Evolutionary conservation across 2,329 filamentous ascomycete genomes (phyloP).

Genomic region (Tolypocladium capitatum): DNA sequence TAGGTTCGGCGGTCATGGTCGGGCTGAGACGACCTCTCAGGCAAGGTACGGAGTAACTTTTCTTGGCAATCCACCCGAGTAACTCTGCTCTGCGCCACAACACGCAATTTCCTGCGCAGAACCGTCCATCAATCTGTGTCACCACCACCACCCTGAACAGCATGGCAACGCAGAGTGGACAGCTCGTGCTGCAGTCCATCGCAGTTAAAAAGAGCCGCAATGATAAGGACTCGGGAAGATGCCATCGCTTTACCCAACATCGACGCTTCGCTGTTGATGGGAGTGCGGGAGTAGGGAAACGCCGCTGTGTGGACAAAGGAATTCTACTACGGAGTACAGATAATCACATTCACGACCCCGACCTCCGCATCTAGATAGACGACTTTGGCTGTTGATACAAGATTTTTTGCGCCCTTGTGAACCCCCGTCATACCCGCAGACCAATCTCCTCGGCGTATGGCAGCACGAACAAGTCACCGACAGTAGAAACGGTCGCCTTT

Average conservation of each 20-base stretch:
- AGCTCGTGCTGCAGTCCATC: neutral
- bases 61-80: neutral
- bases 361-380: conserved; percentile 25
- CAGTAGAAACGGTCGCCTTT: conserved; percentile 79
- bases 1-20: neutral
- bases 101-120: no score
- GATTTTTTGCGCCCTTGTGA: conserved; percentile 13
- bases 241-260: neutral
- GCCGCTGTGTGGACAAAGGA: conserved; percentile 16
- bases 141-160: neutral
- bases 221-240: neutral
- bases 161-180: neutral
- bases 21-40: neutral
- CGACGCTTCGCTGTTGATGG: neutral
- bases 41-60: neutral
- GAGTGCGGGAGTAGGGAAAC: neutral
- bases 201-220: no score
- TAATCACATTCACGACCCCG: conserved; percentile 28
- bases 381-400: conserved; percentile 31
- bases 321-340: conserved; percentile 33
- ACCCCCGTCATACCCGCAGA: conserved; percentile 66
- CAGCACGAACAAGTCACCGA: conserved; percentile 83
- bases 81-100: neutral
- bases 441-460: conserved; percentile 92
- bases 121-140: neutral